Conservation (phyloP, 2,329 filamentous ascomycete genomes). For the Diaporthe citriasiana region DNA sequence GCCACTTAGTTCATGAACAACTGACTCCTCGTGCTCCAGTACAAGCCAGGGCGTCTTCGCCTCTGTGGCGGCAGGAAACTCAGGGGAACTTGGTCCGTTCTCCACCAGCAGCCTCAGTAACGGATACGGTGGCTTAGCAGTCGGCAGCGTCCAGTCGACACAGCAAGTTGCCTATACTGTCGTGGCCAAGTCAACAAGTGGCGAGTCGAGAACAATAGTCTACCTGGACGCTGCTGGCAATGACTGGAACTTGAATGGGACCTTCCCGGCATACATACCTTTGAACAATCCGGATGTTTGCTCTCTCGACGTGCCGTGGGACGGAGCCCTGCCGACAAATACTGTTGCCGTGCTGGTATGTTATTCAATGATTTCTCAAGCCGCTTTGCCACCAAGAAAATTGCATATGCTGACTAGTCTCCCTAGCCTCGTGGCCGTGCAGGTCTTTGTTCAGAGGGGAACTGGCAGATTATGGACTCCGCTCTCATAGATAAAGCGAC, state of each 20-base stretch:
- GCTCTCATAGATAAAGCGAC: conserved; percentile 1
- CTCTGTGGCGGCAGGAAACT: conserved; percentile 2
- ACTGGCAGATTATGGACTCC: conserved; percentile 9
- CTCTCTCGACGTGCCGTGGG: conserved; percentile 2
- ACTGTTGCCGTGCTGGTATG: conserved; percentile 4
- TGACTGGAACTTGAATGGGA: conserved; percentile 13
- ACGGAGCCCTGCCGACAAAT: background rate
- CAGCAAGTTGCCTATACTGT: conserved; percentile 19
- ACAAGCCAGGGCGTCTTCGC: background rate
- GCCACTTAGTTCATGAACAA: too few species aligned
- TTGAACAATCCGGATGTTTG: background rate
- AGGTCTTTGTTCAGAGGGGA: background rate
- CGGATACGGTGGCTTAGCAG: conserved; percentile 7
- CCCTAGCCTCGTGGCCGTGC: conserved; percentile 1
- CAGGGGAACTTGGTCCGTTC: background rate
- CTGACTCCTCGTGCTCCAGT: background rate
- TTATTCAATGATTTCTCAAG: background rate
- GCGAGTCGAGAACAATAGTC: conserved; percentile 6
- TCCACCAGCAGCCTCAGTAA: conserved; percentile 23
- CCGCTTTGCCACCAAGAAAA: too few species aligned
- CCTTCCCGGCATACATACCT: background rate
- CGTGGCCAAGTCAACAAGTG: conserved; percentile 10
- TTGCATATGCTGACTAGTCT: too few species aligned
- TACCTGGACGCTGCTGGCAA: conserved; percentile 1
- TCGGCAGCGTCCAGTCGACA: conserved; percentile 25